Conservation (phyloP, 2,329 filamentous ascomycete species). For the Ceratocystiopsis minuta region DNA sequence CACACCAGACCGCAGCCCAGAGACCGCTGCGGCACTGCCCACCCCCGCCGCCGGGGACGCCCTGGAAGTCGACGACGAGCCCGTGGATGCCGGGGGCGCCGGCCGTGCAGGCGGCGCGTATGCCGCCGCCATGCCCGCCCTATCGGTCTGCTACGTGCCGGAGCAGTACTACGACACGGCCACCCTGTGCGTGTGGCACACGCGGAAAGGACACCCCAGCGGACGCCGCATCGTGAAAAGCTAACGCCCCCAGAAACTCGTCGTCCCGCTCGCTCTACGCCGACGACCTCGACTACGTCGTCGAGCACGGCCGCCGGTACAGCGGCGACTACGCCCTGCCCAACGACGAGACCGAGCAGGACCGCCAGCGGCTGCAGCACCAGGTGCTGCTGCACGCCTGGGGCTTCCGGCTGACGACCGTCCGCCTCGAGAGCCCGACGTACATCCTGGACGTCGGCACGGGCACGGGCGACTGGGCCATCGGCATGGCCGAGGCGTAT, state of each 20-base stretch:
- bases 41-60: too few relatives aligned
- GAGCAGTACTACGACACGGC: too few relatives aligned
- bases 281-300: slow-evolving; percentile 26
- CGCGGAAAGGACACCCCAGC: too few relatives aligned
- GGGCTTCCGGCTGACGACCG: slow-evolving; percentile 16
- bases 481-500: slow-evolving; percentile 34
- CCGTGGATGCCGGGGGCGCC: too few relatives aligned
- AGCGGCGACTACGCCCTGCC: slow-evolving; percentile 41
- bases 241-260: slow-evolving; percentile 10
- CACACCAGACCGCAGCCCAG: too few relatives aligned
- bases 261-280: slow-evolving; percentile 16
- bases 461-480: slow-evolving; percentile 35
- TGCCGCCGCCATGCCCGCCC: too few relatives aligned
- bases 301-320: slow-evolving; percentile 41
- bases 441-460: slow-evolving; percentile 41
- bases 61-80: too few relatives aligned
- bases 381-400: slow-evolving; percentile 17
- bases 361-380: slow-evolving; percentile 17
- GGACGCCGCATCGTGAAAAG: too few relatives aligned
- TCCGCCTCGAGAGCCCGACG: slow-evolving; percentile 18
- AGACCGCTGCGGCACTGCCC: too few relatives aligned
- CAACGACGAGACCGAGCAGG: slow-evolving; percentile 37
- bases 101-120: too few relatives aligned
- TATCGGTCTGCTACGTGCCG: too few relatives aligned
- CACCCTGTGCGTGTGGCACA: too few relatives aligned